phyloP scores from a whole-genome alignment of 2,329 filamentous ascomycete species.

The Dendryphion nanum region DNA sequence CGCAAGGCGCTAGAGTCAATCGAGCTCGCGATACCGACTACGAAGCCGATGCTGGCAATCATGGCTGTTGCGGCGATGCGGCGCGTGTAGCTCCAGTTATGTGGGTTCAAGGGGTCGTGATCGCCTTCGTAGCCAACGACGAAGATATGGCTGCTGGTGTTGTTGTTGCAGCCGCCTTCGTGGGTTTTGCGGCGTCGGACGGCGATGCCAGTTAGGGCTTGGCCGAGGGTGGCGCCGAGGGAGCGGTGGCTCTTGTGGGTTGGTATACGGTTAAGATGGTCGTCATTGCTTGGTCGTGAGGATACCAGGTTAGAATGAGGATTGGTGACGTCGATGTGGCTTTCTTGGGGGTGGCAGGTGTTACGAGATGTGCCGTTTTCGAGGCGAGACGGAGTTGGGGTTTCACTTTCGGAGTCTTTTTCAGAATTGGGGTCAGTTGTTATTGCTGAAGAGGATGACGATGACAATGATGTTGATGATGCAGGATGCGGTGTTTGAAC shows the following conservation, averaged over 20 bases:
- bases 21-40: conserved; percentile 52
- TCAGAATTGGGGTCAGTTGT: too few relatives aligned
- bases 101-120: conserved; percentile 35
- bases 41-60: conserved; percentile 49
- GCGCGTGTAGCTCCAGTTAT: conserved; percentile 33
- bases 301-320: too few relatives aligned
- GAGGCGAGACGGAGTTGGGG: too few relatives aligned
- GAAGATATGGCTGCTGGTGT: conserved; percentile 39
- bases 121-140: conserved; percentile 39
- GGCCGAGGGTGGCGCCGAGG: conserved; percentile 31
- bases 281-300: too few relatives aligned
- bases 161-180: conserved; percentile 38
- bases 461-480: too few relatives aligned
- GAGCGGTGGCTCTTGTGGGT: conserved; percentile 22
- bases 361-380: too few relatives aligned
- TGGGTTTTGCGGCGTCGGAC: conserved; percentile 34
- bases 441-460: too few relatives aligned
- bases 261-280: not conserved
- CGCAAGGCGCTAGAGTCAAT: conserved; percentile 53
- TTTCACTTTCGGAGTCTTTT: too few relatives aligned
- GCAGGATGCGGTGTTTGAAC: too few relatives aligned
- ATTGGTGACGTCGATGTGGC: too few relatives aligned
- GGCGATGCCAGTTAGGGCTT: conserved; percentile 36
- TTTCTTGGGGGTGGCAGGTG: too few relatives aligned
- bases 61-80: conserved; percentile 34